These are phyloP conservation scores for Suillus placidus DNA, from an alignment of 768 basidiomycete species.

Conservation along the genomic window DNA sequence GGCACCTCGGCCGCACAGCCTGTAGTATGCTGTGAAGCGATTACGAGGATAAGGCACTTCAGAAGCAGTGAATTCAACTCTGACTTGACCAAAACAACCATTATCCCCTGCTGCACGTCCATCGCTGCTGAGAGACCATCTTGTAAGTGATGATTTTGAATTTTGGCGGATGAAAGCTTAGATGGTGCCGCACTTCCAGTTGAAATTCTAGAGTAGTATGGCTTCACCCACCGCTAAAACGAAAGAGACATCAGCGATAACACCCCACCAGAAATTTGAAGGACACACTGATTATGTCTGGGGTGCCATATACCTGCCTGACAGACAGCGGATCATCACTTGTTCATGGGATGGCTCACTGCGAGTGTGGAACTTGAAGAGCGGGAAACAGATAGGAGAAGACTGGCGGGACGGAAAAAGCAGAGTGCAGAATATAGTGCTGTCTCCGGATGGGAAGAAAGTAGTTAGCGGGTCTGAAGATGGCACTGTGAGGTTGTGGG, in stretches of 20 bases:
- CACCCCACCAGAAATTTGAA: too few relatives aligned
- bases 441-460: background rate
- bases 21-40: background rate
- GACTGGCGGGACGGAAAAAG: background rate
- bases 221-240: too few relatives aligned
- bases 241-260: too few relatives aligned
- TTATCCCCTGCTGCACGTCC: background rate
- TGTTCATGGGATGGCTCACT: too few relatives aligned
- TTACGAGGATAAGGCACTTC: background rate
- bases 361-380: background rate
- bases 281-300: too few relatives aligned
- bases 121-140: too few relatives aligned
- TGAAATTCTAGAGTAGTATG: too few relatives aligned
- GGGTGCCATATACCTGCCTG: too few relatives aligned
- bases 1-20: background rate
- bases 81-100: background rate
- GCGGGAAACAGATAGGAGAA: background rate
- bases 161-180: background rate
- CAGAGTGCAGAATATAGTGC: background rate
- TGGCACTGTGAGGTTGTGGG: background rate
- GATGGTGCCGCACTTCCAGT: background rate
- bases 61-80: background rate
- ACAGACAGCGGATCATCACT: too few relatives aligned
- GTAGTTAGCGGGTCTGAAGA: background rate
- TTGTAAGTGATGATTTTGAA: background rate